These are phyloP conservation scores for Leptographium radiaticola DNA, from an alignment of 2,329 filamentous ascomycete genomes.

Conservation along the genomic window DNA sequence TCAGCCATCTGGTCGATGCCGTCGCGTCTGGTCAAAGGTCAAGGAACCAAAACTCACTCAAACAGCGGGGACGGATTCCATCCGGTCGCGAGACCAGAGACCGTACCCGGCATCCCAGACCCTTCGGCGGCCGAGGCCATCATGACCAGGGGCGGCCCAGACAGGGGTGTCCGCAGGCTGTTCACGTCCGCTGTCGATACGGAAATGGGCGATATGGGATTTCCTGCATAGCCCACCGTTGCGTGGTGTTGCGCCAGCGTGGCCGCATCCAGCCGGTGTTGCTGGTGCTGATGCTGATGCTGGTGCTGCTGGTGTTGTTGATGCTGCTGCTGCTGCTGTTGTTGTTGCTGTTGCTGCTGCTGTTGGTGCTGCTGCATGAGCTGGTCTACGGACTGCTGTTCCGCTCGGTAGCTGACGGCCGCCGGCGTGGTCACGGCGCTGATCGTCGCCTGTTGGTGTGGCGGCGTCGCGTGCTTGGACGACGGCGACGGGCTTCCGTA, in stretches of 20 bases:
- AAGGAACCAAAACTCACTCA: constrained; percentile 50
- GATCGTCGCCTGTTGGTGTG: not conserved
- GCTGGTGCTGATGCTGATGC: constrained; percentile 10
- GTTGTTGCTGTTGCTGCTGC: constrained; percentile 10
- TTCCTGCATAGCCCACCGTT: constrained; percentile 15
- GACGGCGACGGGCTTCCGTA: constrained; percentile 60
- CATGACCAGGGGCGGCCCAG: constrained; percentile 59
- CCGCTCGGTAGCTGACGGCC: constrained; percentile 36
- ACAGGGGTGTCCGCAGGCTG: constrained; percentile 51
- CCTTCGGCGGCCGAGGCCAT: constrained; percentile 45
- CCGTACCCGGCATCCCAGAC: constrained; percentile 30
- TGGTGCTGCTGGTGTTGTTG: constrained; percentile 24
- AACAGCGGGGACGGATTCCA: constrained; percentile 87
- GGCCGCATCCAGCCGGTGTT: constrained; percentile 27
- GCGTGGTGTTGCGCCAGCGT: constrained; percentile 38
- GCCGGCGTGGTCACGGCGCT: constrained; percentile 16
- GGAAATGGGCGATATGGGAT: constrained; percentile 71
- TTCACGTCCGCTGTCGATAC: constrained; percentile 60
- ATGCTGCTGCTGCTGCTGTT: constrained; percentile 19
- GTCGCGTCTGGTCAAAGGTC: not conserved
- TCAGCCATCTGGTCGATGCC: not conserved
- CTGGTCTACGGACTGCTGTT: constrained; percentile 38
- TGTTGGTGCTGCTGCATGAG: constrained; percentile 25
- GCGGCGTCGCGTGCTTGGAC: constrained; percentile 15
- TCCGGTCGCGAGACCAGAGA: constrained; percentile 32